Base-by-base conservation (phyloP, 129 eudicot genomes). In the Centaurea solstitialis region DNA sequence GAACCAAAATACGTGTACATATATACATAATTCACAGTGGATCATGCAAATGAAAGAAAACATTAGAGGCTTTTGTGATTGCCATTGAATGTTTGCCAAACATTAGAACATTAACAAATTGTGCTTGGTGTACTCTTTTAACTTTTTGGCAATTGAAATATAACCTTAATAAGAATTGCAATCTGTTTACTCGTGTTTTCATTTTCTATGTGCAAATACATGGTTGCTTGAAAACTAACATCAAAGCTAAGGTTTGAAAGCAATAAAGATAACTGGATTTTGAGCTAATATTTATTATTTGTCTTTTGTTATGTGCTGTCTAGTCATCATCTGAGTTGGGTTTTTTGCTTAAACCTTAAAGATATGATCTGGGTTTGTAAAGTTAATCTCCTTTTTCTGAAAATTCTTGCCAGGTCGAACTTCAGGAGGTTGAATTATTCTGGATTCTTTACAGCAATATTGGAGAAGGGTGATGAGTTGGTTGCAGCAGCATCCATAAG, bases 401-500 rank as follows among this genome's bases (percentile, higher is more conserved):
- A 76, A 75, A 62, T 30, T 84, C 21, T 75, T 82, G 41, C 65
- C 92, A 95, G 98, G 94, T 92, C 98, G 62, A 95, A 95, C 76
- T 83, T 95, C 62, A 89, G 83, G 43, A 87, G 99, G 86, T 72
- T 95, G 89, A 85, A 91, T 86, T 95, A 85, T 75, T 76, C 85
- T 68, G 91, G 93, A 39, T 95, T 90, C 85, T 82, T 66, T 57
- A 93, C 98, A 83, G 83, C 88, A 78, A 64, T 93, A 68, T 79
- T 95, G 66, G 98, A 95, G 89, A 92, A 86, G 76, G 92, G 89
- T 15, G 95, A 92, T 76, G 95, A 92, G 74, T 37, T 93, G 66
- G 81, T 91, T 22, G 75, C 97, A 0, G 93, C 92, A 30, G 99
- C 98, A 81, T 87, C 98, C 21, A 85, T 91, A 88, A 95, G 99